These are phyloP conservation scores for Hirschioporus abietinus DNA, from an alignment of 768 basidiomycete species.

Conservation along the genomic window DNA sequence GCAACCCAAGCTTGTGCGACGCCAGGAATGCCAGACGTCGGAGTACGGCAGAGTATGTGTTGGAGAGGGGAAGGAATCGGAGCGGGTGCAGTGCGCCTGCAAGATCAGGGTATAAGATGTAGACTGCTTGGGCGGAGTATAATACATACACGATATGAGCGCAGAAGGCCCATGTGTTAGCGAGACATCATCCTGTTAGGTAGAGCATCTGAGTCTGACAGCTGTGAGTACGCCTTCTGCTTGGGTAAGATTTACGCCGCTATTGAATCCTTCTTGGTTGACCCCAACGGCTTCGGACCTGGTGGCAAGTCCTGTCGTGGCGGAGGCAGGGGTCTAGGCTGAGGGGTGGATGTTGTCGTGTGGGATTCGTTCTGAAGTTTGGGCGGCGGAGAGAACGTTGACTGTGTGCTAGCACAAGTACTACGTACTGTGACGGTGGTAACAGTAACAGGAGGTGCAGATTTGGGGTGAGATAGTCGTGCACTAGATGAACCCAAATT, in stretches of 20 bases:
- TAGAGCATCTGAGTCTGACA: slow-evolving; percentile 22
- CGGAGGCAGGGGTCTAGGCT: slow-evolving; percentile 9
- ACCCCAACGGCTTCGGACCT: slow-evolving; percentile 32
- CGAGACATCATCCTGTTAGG: background rate
- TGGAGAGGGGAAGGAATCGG: slow-evolving; percentile 80
- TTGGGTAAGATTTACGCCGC: slow-evolving; percentile 66
- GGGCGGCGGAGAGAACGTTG: slow-evolving; percentile 9
- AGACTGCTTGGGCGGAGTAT: too few species aligned
- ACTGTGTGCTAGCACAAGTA: background rate
- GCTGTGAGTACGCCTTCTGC: slow-evolving; percentile 58
- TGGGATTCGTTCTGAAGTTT: slow-evolving; percentile 10
- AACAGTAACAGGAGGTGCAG: slow-evolving; percentile 43
- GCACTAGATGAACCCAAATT: slow-evolving; percentile 14
- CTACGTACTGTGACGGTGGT: slow-evolving; percentile 39
- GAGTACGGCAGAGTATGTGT: slow-evolving; percentile 71
- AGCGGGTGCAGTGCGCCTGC: slow-evolving; percentile 70
- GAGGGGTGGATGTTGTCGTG: slow-evolving; percentile 14
- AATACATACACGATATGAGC: background rate
- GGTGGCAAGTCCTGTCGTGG: slow-evolving; percentile 19
- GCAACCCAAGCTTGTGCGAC: slow-evolving; percentile 54
- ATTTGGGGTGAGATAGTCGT: slow-evolving; percentile 27
- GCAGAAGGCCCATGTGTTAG: background rate
- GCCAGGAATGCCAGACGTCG: slow-evolving; percentile 72
- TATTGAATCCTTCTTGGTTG: slow-evolving; percentile 61
- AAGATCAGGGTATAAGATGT: slow-evolving; percentile 67